A percentile compares a stretch with the other conserved stretches of the same genome.
Conservation (phyloP, 2,329 filamentous ascomycete genomes). For the Diplodia intermedia region DNA sequence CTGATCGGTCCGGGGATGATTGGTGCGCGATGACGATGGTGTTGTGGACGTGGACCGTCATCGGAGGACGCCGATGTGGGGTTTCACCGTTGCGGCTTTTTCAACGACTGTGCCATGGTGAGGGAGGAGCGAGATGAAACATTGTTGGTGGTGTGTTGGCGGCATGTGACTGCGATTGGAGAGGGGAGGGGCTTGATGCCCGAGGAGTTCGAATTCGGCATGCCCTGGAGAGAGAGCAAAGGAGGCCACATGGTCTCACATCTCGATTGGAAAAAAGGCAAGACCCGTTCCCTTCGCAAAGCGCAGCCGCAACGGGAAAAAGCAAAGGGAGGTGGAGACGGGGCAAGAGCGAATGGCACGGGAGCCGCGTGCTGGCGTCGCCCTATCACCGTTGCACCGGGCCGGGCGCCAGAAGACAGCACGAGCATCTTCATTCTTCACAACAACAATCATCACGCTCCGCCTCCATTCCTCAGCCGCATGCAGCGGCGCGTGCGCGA, state of each 20-base stretch:
- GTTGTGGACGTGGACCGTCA: background rate
- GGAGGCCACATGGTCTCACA: background rate
- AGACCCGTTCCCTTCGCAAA: background rate
- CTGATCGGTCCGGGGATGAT: background rate
- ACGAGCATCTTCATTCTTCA: conserved; percentile 13
- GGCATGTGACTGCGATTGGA: background rate
- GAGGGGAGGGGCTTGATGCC: background rate
- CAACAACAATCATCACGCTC: background rate
- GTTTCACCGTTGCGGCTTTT: background rate
- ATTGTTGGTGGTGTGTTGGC: background rate
- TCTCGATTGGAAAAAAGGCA: background rate
- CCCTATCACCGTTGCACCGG: conserved; percentile 2
- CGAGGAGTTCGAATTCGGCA: background rate
- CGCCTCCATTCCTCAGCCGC: conserved; percentile 18
- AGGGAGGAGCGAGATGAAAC: background rate
- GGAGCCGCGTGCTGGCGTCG: background rate
- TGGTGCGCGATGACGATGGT: background rate
- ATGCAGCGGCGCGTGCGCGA: background rate
- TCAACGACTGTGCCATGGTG: background rate
- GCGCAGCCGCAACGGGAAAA: conserved; percentile 3
- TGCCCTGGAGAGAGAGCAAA: background rate
- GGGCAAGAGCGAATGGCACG: background rate
- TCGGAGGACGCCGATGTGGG: background rate
- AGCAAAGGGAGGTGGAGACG: background rate
- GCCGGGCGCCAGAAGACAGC: background rate